phyloP scores from a whole-genome alignment of 208 protist species.

The Leishmania guyanensis region DNA sequence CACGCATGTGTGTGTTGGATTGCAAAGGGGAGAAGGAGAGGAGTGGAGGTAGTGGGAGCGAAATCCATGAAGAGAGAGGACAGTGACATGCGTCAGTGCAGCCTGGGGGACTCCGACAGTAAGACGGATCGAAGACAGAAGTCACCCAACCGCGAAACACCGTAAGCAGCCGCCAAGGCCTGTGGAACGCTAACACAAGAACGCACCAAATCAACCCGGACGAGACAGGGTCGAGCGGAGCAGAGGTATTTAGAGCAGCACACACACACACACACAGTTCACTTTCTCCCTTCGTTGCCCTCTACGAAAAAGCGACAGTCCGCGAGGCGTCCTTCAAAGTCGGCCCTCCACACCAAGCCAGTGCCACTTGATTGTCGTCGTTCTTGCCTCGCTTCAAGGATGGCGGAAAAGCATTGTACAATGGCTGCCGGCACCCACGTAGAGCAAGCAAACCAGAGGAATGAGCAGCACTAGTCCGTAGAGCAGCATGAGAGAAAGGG shows the following conservation, averaged over 20 bases:
- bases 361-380: neutral
- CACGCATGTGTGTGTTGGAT: neutral
- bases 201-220: neutral
- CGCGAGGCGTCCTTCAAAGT: no score
- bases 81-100: neutral
- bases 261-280: neutral
- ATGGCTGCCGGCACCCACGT: neutral
- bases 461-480: neutral
- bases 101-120: neutral
- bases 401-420: neutral
- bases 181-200: neutral
- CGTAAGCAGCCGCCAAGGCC: conserved; percentile 1
- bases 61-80: conserved; percentile 21
- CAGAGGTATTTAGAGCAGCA: neutral
- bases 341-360: no score
- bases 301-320: neutral
- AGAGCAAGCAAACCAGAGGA: neutral
- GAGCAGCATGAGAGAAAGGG: neutral
- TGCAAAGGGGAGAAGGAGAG: neutral
- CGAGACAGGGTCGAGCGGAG: no score
- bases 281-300: neutral
- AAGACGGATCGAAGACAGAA: neutral
- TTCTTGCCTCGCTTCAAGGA: neutral
- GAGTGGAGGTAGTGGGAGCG: neutral
- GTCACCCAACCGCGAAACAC: conserved; percentile 9